Evolutionary conservation across 139 green algal genomes (phyloP), one percentile per base, ranked within the genome.

Genomic region (Chlorella vulgaris): DNA sequence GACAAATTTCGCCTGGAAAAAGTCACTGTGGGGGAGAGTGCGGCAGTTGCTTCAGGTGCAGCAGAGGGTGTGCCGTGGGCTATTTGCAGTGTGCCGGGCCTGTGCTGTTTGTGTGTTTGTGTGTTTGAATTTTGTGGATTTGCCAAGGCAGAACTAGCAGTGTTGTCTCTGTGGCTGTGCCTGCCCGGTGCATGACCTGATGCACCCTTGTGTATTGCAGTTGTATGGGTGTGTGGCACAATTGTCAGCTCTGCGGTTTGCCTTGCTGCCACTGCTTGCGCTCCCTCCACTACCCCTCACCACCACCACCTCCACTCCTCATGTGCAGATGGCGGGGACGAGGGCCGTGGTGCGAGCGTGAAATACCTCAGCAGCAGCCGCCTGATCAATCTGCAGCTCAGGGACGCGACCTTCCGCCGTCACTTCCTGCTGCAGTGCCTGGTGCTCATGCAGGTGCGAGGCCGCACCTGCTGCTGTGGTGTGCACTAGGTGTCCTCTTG

Each of bases 301-400:
- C n/a, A n/a, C n/a, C n/a, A n/a, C n/a, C n/a, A n/a, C 19, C 1
- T 6, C 66, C 38, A 21, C 66, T 36, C 2, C n/a, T 18, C 21
- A 6, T 10, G 1, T 21, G 18, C 69, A 51, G n/a, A 26, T 19
- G 40, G 21, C 33, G 33, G 31, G 35, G 58, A n/a, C 35, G 69
- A 55, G 31, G 75, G 66, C 33, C 39, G 40, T 35, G 76, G 85
- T 53, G 61, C 61, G 28, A 66, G 40, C n/a, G 87, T 90, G 36
- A 93, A 94, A 63, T 97, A 96, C 85, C 87, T 97, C 38, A 94
- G 86, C 86, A 93, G 87, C 83, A 86, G 80, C 68, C 86, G 90
- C 80, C 89, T 97, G 76, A 89, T 95, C 74, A 80, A 85, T 22
- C 85, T 97, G 78, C 92, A 96, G 90, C 86, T 95, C 69, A 51